Evolutionary conservation across 352 stramenopile species (phyloP), one percentile per base, ranked within the genome.

Genomic region (Globisporangium barbulae): DNA sequence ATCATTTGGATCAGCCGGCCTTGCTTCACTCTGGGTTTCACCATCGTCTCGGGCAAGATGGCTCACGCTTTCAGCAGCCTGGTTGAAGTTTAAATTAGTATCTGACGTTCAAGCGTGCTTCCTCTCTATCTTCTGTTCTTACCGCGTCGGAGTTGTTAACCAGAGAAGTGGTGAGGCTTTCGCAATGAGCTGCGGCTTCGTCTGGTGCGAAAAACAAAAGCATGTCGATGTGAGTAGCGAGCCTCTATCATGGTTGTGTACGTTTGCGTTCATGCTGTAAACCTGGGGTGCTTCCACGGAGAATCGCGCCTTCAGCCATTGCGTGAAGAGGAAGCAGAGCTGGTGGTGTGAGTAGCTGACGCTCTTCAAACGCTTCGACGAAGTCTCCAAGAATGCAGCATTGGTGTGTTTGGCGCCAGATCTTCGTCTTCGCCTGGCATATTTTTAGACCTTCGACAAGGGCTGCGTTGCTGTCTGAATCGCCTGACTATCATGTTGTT

Each of bases 361-460:
- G 17, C 17, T 21, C 42, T 48, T 41, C 28, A 37, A 9, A 17
- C 25, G 30, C 15, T 41, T 15, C 28, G 17, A 31, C 28, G 22
- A 35, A 54, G 48, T 33, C 25, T 37, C 15, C 22, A 53, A 53
- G 12, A 35, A 17, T 7, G 6, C 12, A 8, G 28, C 7, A 7
- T n/a, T n/a, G 48, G 25, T 56, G 6, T 39, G 15, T 56, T 55
- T 37, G 49, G 25, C 9, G 3, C 17, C 15, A 25, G 8, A 17
- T 39, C 25, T 41, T 25, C 9, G 10, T 25, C 45, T 30, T 52
- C n/a, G 19, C 9, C 5, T 31, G n/a, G 17, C 28, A 56, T 56
- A 56, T 56, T 42, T 42, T 39, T 56, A 56, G 49, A 22, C 28
- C 25, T 39, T 21, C 28, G 19, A 41, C 35, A 41, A 41, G 35